Conservation (phyloP, 768 basidiomycete species). For the Russula emetica region DNA sequence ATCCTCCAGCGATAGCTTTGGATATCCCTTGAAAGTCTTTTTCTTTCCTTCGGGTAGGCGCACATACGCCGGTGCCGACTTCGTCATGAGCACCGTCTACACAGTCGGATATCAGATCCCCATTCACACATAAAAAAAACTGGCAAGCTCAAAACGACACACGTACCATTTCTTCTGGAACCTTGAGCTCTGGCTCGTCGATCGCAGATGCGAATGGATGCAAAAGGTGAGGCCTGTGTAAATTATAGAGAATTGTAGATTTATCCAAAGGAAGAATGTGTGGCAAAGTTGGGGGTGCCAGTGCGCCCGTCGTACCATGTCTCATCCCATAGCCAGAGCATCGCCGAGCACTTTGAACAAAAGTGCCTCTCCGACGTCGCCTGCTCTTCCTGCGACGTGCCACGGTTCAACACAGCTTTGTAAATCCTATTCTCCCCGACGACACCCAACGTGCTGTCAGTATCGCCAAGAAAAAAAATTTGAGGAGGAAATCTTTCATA, state of each 20-base stretch:
- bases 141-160: neutral
- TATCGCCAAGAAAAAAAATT: neutral
- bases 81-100: conserved; percentile 10
- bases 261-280: neutral
- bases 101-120: too few species aligned
- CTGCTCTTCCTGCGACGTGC: conserved; percentile 44
- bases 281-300: neutral
- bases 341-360: conserved; percentile 57
- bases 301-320: conserved; percentile 40
- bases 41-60: conserved; percentile 58
- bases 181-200: conserved; percentile 53
- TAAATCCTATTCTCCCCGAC: conserved; percentile 44
- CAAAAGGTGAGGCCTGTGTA: conserved; percentile 53
- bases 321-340: conserved; percentile 63
- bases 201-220: conserved; percentile 69
- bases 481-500: conserved; percentile 28
- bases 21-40: conserved; percentile 44
- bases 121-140: neutral
- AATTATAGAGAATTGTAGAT: neutral
- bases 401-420: conserved; percentile 57
- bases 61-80: conserved; percentile 57
- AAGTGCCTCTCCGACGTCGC: conserved; percentile 59
- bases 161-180: conserved; percentile 49
- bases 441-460: neutral
- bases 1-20: conserved; percentile 46